Base-by-base conservation (phyloP, 257 asterid species). In the Phtheirospermum japonicum region DNA sequence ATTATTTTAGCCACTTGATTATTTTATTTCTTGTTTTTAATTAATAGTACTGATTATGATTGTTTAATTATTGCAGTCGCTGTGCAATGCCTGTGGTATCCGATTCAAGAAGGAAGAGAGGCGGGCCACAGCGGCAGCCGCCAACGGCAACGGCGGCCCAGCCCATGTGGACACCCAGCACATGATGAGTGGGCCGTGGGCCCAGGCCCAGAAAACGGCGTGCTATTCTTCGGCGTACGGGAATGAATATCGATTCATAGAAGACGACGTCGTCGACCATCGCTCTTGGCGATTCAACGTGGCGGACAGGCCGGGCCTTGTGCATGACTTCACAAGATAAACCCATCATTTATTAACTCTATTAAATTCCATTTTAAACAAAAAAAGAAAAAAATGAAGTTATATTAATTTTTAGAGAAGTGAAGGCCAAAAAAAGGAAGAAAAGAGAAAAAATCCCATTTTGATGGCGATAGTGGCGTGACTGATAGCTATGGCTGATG, bases 41-140 rank as follows among this genome's bases (percentile, higher is more conserved):
- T 9, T 19, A 45, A 45, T 45, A 45, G 28, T 45, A 13, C 10
- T n/a, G n/a, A n/a, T n/a, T n/a, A n/a, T n/a, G n/a, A n/a, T 20
- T 6, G 7, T 3, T 18, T 55, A 4, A 32, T 33, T 17, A n/a
- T 4, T 62, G 82, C 92, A 93, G 99, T 93, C 99, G 2, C 75
- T 93, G 2, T 93, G 99, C 83, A 93, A 93, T 71, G 97, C 99
- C 13, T 93, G 99, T 61, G 99, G 99, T 32, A 93, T 89, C 46
- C 86, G 99, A 28, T 89, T 72, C 88, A 93, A 89, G 85, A 93
- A 93, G 70, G 99, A 93, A 66, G 96, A 93, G 68, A 83, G 96
- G 68, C 81, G 99, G 63, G 99, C 97, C 9, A 67, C 85, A 34
- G 96, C 96, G 3, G 97, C 95, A 12, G 82, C 87, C 2, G 83